Conservation (phyloP, 208 protist species). For the Crithidia brevicula region DNA sequence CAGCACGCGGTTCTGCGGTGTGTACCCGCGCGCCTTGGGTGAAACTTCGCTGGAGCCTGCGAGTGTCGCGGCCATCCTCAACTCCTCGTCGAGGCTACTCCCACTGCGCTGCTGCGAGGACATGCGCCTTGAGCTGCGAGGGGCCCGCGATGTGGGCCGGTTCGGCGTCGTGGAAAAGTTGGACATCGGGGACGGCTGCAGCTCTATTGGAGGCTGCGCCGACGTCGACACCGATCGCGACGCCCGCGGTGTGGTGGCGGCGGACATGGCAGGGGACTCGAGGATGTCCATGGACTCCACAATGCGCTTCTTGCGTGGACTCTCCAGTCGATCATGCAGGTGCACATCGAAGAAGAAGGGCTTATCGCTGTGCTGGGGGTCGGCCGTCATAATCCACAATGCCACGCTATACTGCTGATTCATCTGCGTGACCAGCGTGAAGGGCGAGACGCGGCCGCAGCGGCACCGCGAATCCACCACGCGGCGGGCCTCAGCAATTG, state of each 20-base stretch:
- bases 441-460: constrained; percentile 36
- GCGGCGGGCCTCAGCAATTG: constrained; percentile 34
- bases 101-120: neutral
- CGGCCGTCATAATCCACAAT: constrained; percentile 62
- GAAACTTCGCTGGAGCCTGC: neutral
- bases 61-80: neutral
- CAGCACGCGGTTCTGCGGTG: neutral
- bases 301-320: constrained; percentile 21
- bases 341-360: constrained; percentile 54
- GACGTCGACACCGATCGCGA: neutral
- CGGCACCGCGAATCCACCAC: constrained; percentile 39
- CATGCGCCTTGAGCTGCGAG: neutral
- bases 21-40: neutral
- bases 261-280: neutral
- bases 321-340: constrained; percentile 38
- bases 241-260: neutral
- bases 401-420: constrained; percentile 47
- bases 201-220: neutral
- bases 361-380: constrained; percentile 34
- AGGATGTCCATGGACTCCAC: constrained; percentile 19
- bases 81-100: neutral
- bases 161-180: constrained; percentile 20
- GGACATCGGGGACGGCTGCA: constrained; percentile 10
- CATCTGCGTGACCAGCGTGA: constrained; percentile 40
- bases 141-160: neutral